phyloP scores from a whole-genome alignment of 495 filamentous ascomycete species.

The Penicillium canariense region DNA sequence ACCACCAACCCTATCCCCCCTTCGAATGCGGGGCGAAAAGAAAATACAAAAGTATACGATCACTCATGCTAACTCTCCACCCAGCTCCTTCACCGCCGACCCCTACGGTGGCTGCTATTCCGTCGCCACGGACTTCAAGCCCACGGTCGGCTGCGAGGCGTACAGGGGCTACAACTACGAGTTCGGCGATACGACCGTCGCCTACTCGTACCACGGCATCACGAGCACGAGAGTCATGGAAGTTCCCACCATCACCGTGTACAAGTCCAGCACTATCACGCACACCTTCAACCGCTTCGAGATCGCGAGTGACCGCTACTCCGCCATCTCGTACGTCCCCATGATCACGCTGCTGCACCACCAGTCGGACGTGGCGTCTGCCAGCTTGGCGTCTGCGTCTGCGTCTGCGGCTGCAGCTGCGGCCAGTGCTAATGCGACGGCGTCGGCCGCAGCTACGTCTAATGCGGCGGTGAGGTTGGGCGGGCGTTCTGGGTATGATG shows the following conservation, averaged over 20 bases:
- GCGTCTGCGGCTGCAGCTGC: background rate
- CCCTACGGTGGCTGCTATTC: constrained; percentile 1
- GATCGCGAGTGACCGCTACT: background rate
- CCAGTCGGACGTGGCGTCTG: constrained; percentile 3
- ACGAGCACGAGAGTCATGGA: background rate
- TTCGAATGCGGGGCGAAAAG: too few species aligned
- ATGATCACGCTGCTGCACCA: constrained; percentile 11
- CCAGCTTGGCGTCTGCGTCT: background rate
- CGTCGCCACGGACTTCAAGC: background rate
- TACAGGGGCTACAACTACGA: background rate
- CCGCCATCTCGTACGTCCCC: constrained; percentile 4
- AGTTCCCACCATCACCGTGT: background rate
- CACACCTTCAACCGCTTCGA: background rate
- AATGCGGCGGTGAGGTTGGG: constrained; percentile 10
- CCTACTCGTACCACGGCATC: background rate
- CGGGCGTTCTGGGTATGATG: background rate
- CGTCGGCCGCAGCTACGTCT: constrained; percentile 7
- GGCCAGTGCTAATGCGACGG: background rate
- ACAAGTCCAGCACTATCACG: background rate
- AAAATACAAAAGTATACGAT: background rate
- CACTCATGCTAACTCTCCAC: background rate
- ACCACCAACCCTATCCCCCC: background rate
- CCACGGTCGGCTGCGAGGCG: background rate
- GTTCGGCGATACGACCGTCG: background rate
- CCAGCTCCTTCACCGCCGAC: background rate